Percentiles rank a stretch among this genome's conserved stretches.
Conservation (phyloP, 371 early-diverging fungal genomes). For the Mucor irregularis region DNA sequence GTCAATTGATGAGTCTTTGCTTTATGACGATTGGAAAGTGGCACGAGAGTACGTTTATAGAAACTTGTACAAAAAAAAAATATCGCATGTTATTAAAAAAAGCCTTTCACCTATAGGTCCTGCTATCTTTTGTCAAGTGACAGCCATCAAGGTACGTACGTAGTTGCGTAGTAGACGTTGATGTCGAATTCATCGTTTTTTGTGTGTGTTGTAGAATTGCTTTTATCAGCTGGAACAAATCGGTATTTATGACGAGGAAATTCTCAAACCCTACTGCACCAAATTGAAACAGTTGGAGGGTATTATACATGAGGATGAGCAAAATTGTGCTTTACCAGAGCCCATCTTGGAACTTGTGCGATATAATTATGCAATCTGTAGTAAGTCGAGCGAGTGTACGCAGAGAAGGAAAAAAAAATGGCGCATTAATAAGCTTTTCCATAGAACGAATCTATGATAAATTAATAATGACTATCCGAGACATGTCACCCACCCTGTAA, state of each 20-base stretch:
- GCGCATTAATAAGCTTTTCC: neutral
- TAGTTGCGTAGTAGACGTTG: neutral
- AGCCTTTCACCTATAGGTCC: neutral
- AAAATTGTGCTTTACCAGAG: neutral
- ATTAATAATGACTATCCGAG: neutral
- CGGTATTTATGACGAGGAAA: constrained; percentile 4
- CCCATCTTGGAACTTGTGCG: constrained; percentile 7
- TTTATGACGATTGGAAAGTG: constrained; percentile 13
- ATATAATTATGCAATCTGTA: constrained; percentile 9
- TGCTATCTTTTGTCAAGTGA: constrained; percentile 10
- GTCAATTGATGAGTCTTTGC: constrained; percentile 10
- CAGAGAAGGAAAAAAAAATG: neutral
- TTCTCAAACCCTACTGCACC: neutral
- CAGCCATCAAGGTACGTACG: constrained; percentile 7
- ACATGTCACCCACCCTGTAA: constrained; percentile 8
- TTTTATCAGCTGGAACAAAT: constrained; percentile 14
- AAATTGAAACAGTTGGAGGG: constrained; percentile 6
- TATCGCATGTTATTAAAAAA: too few relatives aligned
- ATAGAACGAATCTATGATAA: constrained; percentile 10
- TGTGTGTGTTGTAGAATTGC: neutral
- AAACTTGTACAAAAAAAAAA: neutral
- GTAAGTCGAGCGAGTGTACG: neutral
- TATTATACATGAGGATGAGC: constrained; percentile 1
- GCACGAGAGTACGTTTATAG: constrained; percentile 10
- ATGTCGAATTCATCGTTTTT: neutral